phyloP scores from a whole-genome alignment of 2,329 filamentous ascomycete species.

The Helminthosporium solani region DNA sequence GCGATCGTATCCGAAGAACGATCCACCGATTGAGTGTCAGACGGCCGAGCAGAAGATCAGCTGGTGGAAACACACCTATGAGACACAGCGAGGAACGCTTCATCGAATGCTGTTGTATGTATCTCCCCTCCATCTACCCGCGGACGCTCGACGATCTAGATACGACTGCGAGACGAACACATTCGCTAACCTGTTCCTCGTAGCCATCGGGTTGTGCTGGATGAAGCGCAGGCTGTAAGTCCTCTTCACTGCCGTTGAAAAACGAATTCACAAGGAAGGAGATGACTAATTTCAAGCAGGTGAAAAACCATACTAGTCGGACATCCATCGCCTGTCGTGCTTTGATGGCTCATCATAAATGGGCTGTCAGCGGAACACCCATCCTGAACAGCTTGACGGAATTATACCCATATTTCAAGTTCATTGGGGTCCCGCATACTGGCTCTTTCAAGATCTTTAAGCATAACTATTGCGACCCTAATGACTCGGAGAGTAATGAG shows the following conservation, averaged over 20 bases:
- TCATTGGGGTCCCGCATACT: conserved; percentile 45
- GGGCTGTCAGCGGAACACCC: conserved; percentile 49
- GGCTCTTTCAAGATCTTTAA: conserved; percentile 47
- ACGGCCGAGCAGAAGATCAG: conserved; percentile 43
- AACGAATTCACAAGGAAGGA: too few relatives aligned
- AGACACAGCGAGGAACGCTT: conserved; percentile 33
- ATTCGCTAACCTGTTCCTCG: too few relatives aligned
- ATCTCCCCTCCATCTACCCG: neutral
- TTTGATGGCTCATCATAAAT: conserved; percentile 42
- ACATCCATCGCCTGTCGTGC: conserved; percentile 50
- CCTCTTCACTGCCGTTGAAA: too few relatives aligned
- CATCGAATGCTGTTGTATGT: conserved; percentile 27
- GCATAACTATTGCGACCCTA: conserved; percentile 45
- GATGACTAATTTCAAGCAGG: conserved; percentile 16
- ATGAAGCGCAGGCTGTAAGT: conserved; percentile 53
- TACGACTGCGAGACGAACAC: too few relatives aligned
- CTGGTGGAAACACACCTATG: conserved; percentile 39
- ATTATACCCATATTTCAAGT: conserved; percentile 47
- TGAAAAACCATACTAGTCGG: conserved; percentile 52
- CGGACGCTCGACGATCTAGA: too few relatives aligned
- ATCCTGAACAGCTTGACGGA: conserved; percentile 39
- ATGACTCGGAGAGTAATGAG: conserved; percentile 31
- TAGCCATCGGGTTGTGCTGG: conserved; percentile 54
- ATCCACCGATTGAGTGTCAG: conserved; percentile 38
- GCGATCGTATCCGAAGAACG: conserved; percentile 45